phyloP scores from a whole-genome alignment of 1,284 basidiomycete genomes.

The Puccinia horiana region DNA sequence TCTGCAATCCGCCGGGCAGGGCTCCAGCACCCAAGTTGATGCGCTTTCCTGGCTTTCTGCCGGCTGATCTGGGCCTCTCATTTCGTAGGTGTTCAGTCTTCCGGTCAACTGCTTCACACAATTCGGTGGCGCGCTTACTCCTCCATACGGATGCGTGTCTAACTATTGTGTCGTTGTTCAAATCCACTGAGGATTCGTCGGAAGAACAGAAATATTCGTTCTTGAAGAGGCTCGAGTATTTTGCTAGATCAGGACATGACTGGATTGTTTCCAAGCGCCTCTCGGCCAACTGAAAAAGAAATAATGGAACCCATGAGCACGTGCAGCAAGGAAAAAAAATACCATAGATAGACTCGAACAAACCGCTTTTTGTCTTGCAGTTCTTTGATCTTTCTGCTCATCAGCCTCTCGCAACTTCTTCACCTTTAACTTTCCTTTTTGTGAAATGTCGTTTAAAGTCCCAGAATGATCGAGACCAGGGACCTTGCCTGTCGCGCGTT shows the following conservation, averaged over 20 bases:
- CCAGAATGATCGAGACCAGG: neutral
- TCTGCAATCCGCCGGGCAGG: neutral
- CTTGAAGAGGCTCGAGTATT: neutral
- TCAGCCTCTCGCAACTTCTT: neutral
- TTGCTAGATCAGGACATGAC: neutral
- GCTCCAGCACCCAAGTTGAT: neutral
- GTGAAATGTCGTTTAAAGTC: neutral
- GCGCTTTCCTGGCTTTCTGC: slow-evolving; percentile 18
- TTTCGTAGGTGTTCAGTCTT: neutral
- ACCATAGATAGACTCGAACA: neutral
- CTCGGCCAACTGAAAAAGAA: neutral
- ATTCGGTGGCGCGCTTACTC: neutral
- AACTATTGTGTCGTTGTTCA: neutral
- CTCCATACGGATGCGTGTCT: slow-evolving; percentile 9
- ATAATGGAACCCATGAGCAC: neutral
- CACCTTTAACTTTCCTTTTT: neutral
- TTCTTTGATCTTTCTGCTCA: neutral
- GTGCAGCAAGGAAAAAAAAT: too few relatives aligned
- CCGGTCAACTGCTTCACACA: slow-evolving; percentile 6
- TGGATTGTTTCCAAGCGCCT: slow-evolving; percentile 5
- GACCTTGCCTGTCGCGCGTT: neutral
- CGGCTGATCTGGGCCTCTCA: neutral
- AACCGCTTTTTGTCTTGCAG: neutral
- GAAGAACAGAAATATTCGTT: slow-evolving; percentile 9
- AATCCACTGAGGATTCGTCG: slow-evolving; percentile 8